Conservation (phyloP, 2,329 filamentous ascomycete species). For the Verticillium nonalfalfae region DNA sequence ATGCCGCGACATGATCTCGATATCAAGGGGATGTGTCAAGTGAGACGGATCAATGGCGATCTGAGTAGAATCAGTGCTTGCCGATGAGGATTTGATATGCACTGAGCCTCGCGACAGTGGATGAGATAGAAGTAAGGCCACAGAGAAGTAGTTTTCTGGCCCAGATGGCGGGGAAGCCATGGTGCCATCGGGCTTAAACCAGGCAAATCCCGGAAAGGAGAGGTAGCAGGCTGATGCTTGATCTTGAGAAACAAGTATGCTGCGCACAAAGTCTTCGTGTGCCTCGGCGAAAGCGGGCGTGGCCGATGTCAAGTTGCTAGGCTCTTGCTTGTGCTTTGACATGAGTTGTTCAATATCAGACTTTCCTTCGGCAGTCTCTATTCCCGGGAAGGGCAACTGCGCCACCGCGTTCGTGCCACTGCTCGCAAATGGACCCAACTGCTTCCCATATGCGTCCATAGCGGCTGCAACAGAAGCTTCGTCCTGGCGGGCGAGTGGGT, state of each 20-base stretch:
- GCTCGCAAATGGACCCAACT: slow-evolving; percentile 13
- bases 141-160: slow-evolving; percentile 40
- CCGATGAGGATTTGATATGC: slow-evolving; percentile 43
- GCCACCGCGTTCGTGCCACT: slow-evolving; percentile 13
- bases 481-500: slow-evolving; percentile 14
- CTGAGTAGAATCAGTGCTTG: not conserved
- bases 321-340: not conserved
- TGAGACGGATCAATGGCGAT: slow-evolving; percentile 44
- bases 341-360: slow-evolving; percentile 24
- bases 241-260: slow-evolving; percentile 6
- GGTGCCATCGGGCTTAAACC: slow-evolving; percentile 8
- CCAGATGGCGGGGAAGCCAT: slow-evolving; percentile 10
- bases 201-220: slow-evolving; percentile 9
- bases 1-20: slow-evolving; percentile 43
- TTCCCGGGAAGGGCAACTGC: slow-evolving; percentile 14
- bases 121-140: slow-evolving; percentile 53
- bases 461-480: slow-evolving; percentile 10
- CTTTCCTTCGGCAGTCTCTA: slow-evolving; percentile 16
- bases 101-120: slow-evolving; percentile 54
- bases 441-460: slow-evolving; percentile 14
- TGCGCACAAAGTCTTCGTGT: slow-evolving; percentile 8
- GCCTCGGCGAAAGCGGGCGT: slow-evolving; percentile 6
- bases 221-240: slow-evolving; percentile 12
- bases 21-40: slow-evolving; percentile 48
- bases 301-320: not conserved